Conservation (phyloP, 1,284 basidiomycete genomes). For the Flammula alnicola region DNA sequence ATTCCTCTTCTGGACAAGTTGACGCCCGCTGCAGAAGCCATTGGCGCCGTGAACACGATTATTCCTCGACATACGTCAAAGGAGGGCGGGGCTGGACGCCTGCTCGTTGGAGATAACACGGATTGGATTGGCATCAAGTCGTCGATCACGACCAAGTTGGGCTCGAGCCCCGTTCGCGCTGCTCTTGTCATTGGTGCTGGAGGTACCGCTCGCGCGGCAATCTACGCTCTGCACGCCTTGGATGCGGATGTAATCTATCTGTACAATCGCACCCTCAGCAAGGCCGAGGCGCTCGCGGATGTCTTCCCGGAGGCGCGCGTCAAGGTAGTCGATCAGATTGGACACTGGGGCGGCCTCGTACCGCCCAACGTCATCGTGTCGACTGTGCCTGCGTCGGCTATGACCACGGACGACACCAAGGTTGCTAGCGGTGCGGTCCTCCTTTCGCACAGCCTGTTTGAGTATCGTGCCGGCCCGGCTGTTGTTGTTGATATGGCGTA, state of each 20-base stretch:
- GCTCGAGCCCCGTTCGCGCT: slow-evolving; percentile 43
- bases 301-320: slow-evolving; percentile 71
- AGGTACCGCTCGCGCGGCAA: slow-evolving; percentile 90
- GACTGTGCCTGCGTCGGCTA: slow-evolving; percentile 83
- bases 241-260: slow-evolving; percentile 77
- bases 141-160: slow-evolving; percentile 48
- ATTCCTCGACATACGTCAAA: slow-evolving; percentile 49
- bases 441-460: slow-evolving; percentile 62
- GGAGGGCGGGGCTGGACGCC: slow-evolving; percentile 47
- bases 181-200: slow-evolving; percentile 91
- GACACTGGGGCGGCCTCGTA: slow-evolving; percentile 49
- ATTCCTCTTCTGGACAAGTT: slow-evolving; percentile 80
- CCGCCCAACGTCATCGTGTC: slow-evolving; percentile 80
- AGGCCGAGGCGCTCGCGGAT: slow-evolving; percentile 70
- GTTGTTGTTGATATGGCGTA: slow-evolving; percentile 95
- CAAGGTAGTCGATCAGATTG: slow-evolving; percentile 62
- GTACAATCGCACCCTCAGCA: slow-evolving; percentile 80
- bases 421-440: slow-evolving; percentile 45
- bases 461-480: slow-evolving; percentile 46
- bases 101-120: slow-evolving; percentile 88
- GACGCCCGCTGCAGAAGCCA: slow-evolving; percentile 78
- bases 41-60: slow-evolving; percentile 95
- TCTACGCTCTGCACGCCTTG: slow-evolving; percentile 82
- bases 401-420: slow-evolving; percentile 43
- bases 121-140: slow-evolving; percentile 89